Evolutionary conservation across 2,329 filamentous ascomycete genomes (phyloP), one percentile per base, ranked within the genome.

Genomic region (Clarireedia hainanense): DNA sequence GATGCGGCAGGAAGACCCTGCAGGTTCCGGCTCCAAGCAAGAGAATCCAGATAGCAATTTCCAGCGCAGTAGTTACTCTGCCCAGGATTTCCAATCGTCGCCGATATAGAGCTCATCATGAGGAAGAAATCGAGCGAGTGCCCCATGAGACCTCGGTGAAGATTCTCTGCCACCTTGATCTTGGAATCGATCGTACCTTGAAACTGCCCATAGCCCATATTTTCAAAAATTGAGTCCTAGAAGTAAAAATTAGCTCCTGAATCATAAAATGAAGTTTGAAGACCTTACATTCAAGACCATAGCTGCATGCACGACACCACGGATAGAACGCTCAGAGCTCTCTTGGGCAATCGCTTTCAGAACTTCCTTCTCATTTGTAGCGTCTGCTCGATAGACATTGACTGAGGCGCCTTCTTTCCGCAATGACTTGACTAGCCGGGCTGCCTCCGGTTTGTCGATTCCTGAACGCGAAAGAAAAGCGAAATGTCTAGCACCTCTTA

Each of bases 61-160:
- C 65, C 67, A 0, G 71, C 65, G 15, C 64, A 66, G 48, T 75
- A 75, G 42, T 72, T 72, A 39, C 56, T 59, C 50, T 74, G 70
- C 0, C 64, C 67, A 0, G 68, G 58, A 0, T 57, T 64, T 0
- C 69, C 72, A 0, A 71, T 54, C 4, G 58, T 63, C 0, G 66
- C 70, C 0, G 65, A 64, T 5, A 68, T 56, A 30, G 57, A 68
- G 48, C 53, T 68, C 60, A 49, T 65, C 55, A 70, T 60, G 43
- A 72, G 53, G 59, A 73, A 72, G 61, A 73, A 71, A 61, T 73
- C 70, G 2, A 73, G 57, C 4, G 63, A 15, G 26, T 9, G 20
- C 15, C 14, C n/a, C 26, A 40, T 2, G 56, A 51, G 45, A 17
- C 52, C 52, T 4, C 59, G 30, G 27, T 60, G 52, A 6, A 61